Evolutionary conservation across 768 basidiomycete species (phyloP), one percentile per base, ranked within the genome.

Genomic region (Rhizopogon rudus): DNA sequence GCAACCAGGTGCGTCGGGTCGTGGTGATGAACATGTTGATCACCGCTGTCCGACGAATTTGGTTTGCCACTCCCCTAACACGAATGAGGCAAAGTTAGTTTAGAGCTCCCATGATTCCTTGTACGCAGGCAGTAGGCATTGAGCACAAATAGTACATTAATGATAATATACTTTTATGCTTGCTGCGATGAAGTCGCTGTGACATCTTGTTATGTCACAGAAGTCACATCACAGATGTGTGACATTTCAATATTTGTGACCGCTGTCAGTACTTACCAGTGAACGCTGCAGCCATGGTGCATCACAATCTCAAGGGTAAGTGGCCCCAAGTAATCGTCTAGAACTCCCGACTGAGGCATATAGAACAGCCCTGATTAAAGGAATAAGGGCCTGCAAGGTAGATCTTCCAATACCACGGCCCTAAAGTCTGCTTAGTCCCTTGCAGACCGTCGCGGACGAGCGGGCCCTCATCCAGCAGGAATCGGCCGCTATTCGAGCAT

Each of bases 351-450:
- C 53, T 82, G 49, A 63, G 52, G 37, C 20, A 35, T 51, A 16
- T 53, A 22, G 55, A 33, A 37, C 58, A 95, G 95, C 95, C 63
- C 81, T 98, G 63, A 98, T 98, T 77, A 98, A 98, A 82, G 94
- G 93, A 55, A 96, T 98, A 73, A 82, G 97, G 59, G 83, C 93
- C 58, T 97, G 93, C 84, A 99, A 99, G 87, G 94, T 89, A 56
- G 40, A 69, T 57, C 20, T 57, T 57, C 56, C 28, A 46, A 44
- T 66, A 54, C 64, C 44, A 57, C 59, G 40, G 29, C 42, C 48
- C 41, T 51, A 54, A 63, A 61, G 43, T 33, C 57, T 14, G 46
- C 57, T 72, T 40, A 70, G 62, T 71, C 57, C 59, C 25, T 29
- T 49, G 16, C 64, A 94, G 95, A 99, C 97, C 48, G 87, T 98